Evolutionary conservation across 2,329 filamentous ascomycete genomes (phyloP), one percentile per base, ranked within the genome.

Genomic region (Calonectria crousiana): DNA sequence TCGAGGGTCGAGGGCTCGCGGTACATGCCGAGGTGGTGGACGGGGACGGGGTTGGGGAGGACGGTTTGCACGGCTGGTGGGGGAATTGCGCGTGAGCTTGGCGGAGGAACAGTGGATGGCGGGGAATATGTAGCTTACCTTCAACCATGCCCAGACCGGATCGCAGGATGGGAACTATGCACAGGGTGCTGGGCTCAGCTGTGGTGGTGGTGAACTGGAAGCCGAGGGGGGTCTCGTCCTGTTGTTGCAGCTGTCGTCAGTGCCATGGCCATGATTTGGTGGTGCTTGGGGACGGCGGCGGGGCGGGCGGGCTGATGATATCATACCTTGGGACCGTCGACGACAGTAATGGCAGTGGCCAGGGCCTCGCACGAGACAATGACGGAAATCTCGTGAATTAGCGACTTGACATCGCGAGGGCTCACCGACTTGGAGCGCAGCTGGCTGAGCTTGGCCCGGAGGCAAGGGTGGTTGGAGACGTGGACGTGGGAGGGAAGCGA

Each of bases 11-110:
- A 92, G 74, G 94, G 95, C 84, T 98, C 96, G 82, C 96, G 95
- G 89, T 96, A 98, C 82, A 98, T 93, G 78, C 97, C 96, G 10
- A 98, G 93, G 84, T 98, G 96, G 87, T 98, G 95, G 77, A 98
- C 91, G 9, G 95, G 93, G 38, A 96, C 94, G 18, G 95, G 90
- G 47, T 85, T 83, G 23, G 96, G 96, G 73, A 98, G 95, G 80
- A 98, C 90, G 34, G 92, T 93, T 87, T 96, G 93, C 53, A 98
- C 88, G 32, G 95, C 94, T 94, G 79, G 16, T 49, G 20, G 26
- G 18, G 26, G 10, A 9, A 47, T 23, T 23, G n/a, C 47, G 47
- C 71, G 74, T 78, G 69, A 77, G 76, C 23, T 62, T 41, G 56
- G 38, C 6, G 3, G 5, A 23, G 18, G 6, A 28, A 41, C 4